A percentile compares a stretch with the other conserved stretches of the same genome.
phyloP scores from a whole-genome alignment of 169 alveolate genomes.

The Eimeria tenella region DNA sequence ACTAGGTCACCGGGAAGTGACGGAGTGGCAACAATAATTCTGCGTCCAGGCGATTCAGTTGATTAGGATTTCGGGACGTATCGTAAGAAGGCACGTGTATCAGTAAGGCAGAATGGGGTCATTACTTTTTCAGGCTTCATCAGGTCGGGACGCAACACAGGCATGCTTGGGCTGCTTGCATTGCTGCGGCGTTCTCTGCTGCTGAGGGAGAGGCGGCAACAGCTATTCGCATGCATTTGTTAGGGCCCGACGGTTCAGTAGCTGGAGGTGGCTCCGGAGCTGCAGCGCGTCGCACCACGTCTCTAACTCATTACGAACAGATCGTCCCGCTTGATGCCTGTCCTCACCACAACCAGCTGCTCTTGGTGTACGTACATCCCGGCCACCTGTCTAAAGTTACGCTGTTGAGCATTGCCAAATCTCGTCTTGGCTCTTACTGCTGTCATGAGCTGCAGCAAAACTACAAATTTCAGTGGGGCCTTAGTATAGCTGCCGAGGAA shows the following conservation, averaged over 20 bases:
- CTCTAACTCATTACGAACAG: constrained; percentile 14
- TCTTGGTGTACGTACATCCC: constrained; percentile 77
- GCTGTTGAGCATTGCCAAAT: constrained; percentile 40
- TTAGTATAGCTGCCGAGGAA: not conserved
- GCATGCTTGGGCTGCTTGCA: constrained; percentile 57
- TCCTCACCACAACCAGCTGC: constrained; percentile 70
- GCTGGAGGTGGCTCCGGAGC: constrained; percentile 1
- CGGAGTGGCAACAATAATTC: too few relatives aligned
- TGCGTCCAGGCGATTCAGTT: too few relatives aligned
- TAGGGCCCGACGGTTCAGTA: not conserved
- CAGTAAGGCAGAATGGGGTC: too few relatives aligned
- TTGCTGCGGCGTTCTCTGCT: constrained; percentile 64
- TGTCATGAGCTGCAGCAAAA: constrained; percentile 60
- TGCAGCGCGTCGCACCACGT: constrained; percentile 5
- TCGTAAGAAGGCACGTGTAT: too few relatives aligned
- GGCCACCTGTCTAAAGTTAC: constrained; percentile 41
- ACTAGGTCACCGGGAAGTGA: too few relatives aligned
- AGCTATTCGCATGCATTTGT: constrained; percentile 17
- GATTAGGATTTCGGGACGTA: too few relatives aligned
- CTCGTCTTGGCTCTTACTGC: constrained; percentile 60
- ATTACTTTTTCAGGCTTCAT: constrained; percentile 9
- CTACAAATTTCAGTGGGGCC: constrained; percentile 29
- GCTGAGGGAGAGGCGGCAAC: constrained; percentile 66
- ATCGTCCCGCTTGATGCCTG: constrained; percentile 39
- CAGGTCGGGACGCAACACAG: constrained; percentile 65